Evolutionary conservation across 2,329 filamentous ascomycete genomes (phyloP), one percentile per base, ranked within the genome.

Genomic region (Chaetomiaceae sp.): DNA sequence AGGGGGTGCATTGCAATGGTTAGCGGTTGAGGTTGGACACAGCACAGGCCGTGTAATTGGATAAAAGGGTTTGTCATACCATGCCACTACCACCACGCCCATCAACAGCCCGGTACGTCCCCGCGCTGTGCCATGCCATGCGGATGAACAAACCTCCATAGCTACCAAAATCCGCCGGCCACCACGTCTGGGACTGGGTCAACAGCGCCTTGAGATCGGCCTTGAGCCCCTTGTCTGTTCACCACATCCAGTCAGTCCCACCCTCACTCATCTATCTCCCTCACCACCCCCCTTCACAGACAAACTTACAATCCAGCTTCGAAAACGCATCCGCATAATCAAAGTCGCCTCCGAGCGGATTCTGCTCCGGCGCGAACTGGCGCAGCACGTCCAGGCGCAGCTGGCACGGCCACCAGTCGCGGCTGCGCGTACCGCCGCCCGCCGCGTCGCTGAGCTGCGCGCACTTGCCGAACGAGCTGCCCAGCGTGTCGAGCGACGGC

Each of bases 141-240:
- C 86, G 83, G 61, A 90, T 75, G 65, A 90, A 88, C 22, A 89
- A 75, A 65, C 85, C 84, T 55, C 85, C 85, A 58, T 89, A 90
- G 73, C 88, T 83, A 45, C 85, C 85, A 60, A 85, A 87, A 62
- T 90, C 86, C 24, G 86, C 86, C 1, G 86, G 86, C 86, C 86
- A 90, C 79, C 78, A 88, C 32, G 86, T 81, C 67, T 89, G 81
- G 2, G 84, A 88, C 62, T 87, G 80, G 42, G 85, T 89, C 81
- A 88, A 83, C 59, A 89, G 62, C n/a, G 69, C 72, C 15, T 70
- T 58, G 7, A 90, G 67, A 61, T 90, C 86, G 67, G 85, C 82
- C 79, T 89, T 89, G 56, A 89, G 66, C 20, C 68, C 83, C 50
- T 75, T 69, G 60, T 86, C 29, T 32, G 10, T 3, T 11, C 2